Base-by-base conservation (phyloP, 176 grass and related monocot genomes). In the Ensete glaucum region DNA sequence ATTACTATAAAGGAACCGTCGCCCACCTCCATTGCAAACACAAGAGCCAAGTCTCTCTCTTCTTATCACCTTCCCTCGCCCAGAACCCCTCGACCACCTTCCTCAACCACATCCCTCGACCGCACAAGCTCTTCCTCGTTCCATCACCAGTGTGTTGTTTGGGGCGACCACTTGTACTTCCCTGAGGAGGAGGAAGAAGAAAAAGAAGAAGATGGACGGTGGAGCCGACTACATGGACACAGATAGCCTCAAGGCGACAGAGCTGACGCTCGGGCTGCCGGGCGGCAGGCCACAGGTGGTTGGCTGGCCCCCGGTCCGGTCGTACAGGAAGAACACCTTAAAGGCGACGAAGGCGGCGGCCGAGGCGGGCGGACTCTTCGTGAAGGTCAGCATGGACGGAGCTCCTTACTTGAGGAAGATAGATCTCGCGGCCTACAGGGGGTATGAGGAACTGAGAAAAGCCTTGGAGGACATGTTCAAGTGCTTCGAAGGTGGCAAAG, bases 381-480 rank as follows among this genome's bases (percentile, higher is more conserved):
- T 87, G 71, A 87, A 87, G 49, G 85, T 83, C 29, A 82, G 85
- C 76, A 82, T 86, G 84, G 84, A 86, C 73, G 84, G 84, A 52
- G 84, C 75, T 75, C 84, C 84, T 58, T 86, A 86, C 54, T 53
- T 83, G 19, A 82, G 85, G 56, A 87, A 87, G 22, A 67, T 87
- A 52, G 85, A 87, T 82, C 71, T 87, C 21, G 72, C 52, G 63
- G 67, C 29, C 60, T 87, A 69, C 70, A 57, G 83, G 21, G 80
- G 75, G 0, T 87, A 87, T 63, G 71, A 76, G 81, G 80, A 87
- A 54, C 75, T 87, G 57, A 79, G 76, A 27, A 51, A 82, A 57
- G 76, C 69, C 11, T 76, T 87, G 80, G 85, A 87, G 63, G 77
- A 71, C 8, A 75, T 87, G 77, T 87, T 87, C n/a, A 81, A 74